These are phyloP conservation scores for Cymbopogon flexuosus DNA, from an alignment of 202 grass and related monocot species.

Conservation along the genomic window DNA sequence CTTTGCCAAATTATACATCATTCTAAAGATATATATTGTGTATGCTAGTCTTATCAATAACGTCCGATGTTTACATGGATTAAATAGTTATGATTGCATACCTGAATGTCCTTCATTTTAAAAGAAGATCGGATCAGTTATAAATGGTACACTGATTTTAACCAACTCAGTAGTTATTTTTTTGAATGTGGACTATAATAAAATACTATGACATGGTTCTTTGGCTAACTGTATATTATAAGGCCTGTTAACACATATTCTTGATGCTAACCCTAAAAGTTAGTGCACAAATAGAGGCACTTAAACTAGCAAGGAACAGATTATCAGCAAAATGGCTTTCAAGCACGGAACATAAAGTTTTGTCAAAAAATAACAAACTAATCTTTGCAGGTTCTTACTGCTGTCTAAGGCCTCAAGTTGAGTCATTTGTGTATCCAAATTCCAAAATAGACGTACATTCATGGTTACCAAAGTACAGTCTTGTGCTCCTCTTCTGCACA, in stretches of 20 bases:
- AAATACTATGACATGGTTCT: neutral
- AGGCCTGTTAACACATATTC: constrained; percentile 2
- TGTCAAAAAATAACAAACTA: constrained; percentile 59
- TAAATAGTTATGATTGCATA: neutral
- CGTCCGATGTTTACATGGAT: neutral
- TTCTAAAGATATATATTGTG: neutral
- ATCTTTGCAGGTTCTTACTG: constrained; percentile 98
- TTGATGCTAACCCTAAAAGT: constrained; percentile 2
- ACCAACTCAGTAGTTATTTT: neutral
- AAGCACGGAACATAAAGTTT: constrained; percentile 41
- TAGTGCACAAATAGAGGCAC: constrained; percentile 7
- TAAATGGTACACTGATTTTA: neutral
- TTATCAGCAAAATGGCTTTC: constrained; percentile 14
- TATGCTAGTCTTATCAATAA: neutral
- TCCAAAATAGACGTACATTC: constrained; percentile 59
- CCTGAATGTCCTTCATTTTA: neutral
- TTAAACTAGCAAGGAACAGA: constrained; percentile 9
- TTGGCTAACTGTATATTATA: constrained; percentile 1
- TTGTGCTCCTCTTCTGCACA: constrained; percentile 50
- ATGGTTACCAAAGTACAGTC: constrained; percentile 50
- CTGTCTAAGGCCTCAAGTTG: constrained; percentile 75
- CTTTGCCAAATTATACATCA: neutral
- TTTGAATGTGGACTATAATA: neutral
- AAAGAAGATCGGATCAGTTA: neutral
- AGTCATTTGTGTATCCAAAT: constrained; percentile 58